Base-by-base conservation (phyloP, 1,284 basidiomycete genomes). In the Irpex lacteus region DNA sequence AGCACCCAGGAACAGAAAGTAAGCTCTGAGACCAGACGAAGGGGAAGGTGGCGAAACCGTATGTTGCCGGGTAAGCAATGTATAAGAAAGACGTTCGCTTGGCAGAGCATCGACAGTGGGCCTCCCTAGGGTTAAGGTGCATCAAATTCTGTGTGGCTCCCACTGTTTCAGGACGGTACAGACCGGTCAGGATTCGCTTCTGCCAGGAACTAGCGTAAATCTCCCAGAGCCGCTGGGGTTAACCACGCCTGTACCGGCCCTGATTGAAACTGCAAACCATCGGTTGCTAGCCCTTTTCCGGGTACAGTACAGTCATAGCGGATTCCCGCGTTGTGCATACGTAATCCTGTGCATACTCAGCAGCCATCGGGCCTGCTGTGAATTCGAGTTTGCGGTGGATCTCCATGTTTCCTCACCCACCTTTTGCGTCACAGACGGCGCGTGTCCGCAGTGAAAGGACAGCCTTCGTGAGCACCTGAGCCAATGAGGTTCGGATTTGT, bases 341-440 rank as follows among this genome's bases (percentile, higher is more conserved):
- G 65, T 66, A 63, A 66, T 61, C 65, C 65, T 66, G 65, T n/a
- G n/a, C 40, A 18, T 21, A 8, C 63, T 62, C 65, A 61, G 54
- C 37, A 37, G 56, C 47, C 18, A 32, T 55, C 59, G 44, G 58
- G 8, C 18, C 55, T 26, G n/a, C 55, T 32, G n/a, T 19, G 13
- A 32, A 57, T 38, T n/a, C 55, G 55, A 57, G 40, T 44, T 44
- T 11, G 40, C 11, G 40, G 40, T 44, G 11, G 19, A 13, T 18
- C 18, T 19, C 52, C 19, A 54, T 19, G 19, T 21, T 54, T 32
- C 52, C 18, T 54, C 19, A 54, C 26, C 18, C 52, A 18, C 52
- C 11, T 54, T 44, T 44, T 11, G 40, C 15, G 40, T 44, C 11
- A 44, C 15, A 15, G 15, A 44, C 15, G 40, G 40, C 40, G 40